Conservation (phyloP, 192 early-diverging fungal genomes). For the Pecoramyces ruminantium region DNA sequence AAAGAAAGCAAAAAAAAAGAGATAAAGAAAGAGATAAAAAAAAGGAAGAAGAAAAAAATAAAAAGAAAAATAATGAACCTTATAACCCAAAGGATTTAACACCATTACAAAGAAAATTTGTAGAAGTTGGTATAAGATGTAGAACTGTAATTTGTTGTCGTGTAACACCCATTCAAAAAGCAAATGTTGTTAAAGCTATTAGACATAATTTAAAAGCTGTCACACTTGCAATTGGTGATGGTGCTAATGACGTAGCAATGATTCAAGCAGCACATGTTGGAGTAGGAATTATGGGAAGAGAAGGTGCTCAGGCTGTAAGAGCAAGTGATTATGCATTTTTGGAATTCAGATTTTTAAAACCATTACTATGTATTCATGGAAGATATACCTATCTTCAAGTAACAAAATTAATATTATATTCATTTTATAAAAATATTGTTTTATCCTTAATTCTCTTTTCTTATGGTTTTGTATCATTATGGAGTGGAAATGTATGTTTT, state of each 20-base stretch:
- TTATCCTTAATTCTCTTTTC: slow-evolving; percentile 26
- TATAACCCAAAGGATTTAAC: background rate
- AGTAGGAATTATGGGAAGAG: slow-evolving; percentile 36
- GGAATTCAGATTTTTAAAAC: slow-evolving; percentile 31
- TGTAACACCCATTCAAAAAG: slow-evolving; percentile 38
- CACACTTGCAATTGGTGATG: slow-evolving; percentile 37
- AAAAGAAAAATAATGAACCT: background rate
- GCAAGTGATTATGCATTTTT: slow-evolving; percentile 32
- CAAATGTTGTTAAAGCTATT: slow-evolving; percentile 15
- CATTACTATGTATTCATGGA: slow-evolving; percentile 31
- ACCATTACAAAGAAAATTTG: background rate
- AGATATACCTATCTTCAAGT: slow-evolving; percentile 22
- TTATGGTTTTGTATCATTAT: slow-evolving; percentile 23
- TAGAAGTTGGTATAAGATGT: background rate
- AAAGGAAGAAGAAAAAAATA: background rate
- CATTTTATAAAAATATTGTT: slow-evolving; percentile 39
- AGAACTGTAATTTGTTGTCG: slow-evolving; percentile 25
- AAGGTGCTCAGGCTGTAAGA: slow-evolving; percentile 39
- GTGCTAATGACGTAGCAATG: slow-evolving; percentile 47
- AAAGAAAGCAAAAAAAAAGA: too few species aligned
- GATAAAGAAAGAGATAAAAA: background rate
- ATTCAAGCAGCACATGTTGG: slow-evolving; percentile 20
- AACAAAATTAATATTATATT: slow-evolving; percentile 20
- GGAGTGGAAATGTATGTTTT: slow-evolving; percentile 27
- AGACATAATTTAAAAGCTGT: slow-evolving; percentile 9